Percentiles rank a stretch among this genome's conserved stretches.
These are phyloP conservation scores for Rhizophora apiculata DNA, from an alignment of 345 rosid genomes.

Conservation along the genomic window DNA sequence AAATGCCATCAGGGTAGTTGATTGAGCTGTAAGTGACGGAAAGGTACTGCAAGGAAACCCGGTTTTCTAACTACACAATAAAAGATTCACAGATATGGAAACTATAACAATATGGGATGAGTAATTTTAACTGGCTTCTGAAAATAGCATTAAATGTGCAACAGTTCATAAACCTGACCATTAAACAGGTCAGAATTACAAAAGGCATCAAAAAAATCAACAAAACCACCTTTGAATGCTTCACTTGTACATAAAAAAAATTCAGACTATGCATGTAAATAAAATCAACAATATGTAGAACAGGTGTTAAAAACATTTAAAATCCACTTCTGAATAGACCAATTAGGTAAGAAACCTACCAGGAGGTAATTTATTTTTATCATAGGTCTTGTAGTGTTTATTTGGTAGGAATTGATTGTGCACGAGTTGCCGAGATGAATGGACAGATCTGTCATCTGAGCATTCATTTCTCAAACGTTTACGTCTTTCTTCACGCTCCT, in stretches of 20 bases:
- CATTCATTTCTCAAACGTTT: conserved; percentile 65
- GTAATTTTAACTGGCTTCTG: neutral
- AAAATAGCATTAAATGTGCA: neutral
- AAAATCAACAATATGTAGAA: too few species aligned
- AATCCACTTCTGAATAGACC: neutral
- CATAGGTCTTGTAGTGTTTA: conserved; percentile 47
- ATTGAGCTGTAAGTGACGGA: neutral
- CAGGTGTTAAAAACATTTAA: too few species aligned
- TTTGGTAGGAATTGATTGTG: conserved; percentile 49
- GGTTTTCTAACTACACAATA: neutral
- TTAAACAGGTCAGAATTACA: conserved; percentile 1
- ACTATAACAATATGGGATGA: neutral
- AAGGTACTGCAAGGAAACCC: neutral
- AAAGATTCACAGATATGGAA: neutral
- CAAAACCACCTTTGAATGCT: neutral
- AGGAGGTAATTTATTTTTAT: conserved; percentile 75
- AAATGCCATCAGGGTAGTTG: neutral
- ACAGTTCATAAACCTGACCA: neutral
- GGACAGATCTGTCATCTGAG: conserved; percentile 50
- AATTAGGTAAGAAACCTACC: conserved; percentile 43
- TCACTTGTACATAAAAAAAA: too few species aligned
- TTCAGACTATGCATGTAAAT: too few species aligned
- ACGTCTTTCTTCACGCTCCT: conserved; percentile 98
- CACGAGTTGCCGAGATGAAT: conserved; percentile 46
- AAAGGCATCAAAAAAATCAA: neutral